Conservation (phyloP, 768 basidiomycete genomes). For the Collybia nuda region DNA sequence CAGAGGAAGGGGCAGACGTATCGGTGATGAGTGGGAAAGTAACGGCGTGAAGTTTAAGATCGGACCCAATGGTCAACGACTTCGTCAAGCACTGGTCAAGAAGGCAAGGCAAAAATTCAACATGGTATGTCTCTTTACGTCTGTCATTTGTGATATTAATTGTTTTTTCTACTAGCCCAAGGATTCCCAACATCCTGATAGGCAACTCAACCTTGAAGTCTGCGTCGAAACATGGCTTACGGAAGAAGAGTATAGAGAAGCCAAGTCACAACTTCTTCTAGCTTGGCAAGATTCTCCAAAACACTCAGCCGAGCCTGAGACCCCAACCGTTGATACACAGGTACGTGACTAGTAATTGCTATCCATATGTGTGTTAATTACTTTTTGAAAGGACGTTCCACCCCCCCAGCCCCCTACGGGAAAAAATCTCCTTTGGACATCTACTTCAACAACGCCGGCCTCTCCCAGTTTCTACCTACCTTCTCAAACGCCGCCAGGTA, state of each 20-base stretch:
- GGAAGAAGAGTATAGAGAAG: constrained; percentile 68
- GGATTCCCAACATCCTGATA: constrained; percentile 79
- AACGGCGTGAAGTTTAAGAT: constrained; percentile 74
- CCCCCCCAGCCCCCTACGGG: constrained; percentile 35
- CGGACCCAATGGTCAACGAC: constrained; percentile 64
- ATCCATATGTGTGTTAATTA: constrained; percentile 5
- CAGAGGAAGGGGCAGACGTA: constrained; percentile 53
- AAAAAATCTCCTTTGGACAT: constrained; percentile 72
- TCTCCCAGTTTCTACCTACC: constrained; percentile 33
- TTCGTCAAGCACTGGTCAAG: constrained; percentile 71
- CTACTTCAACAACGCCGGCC: constrained; percentile 34
- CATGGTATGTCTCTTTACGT: constrained; percentile 56
- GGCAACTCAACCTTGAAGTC: constrained; percentile 63
- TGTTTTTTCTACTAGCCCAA: constrained; percentile 53
- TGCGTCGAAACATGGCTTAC: constrained; percentile 80
- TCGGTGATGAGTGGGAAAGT: constrained; percentile 78
- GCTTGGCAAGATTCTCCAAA: constrained; percentile 69
- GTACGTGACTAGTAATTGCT: constrained; percentile 19
- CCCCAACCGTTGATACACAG: constrained; percentile 36
- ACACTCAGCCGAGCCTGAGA: constrained; percentile 40
- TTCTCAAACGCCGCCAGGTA: constrained; percentile 22
- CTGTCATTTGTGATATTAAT: background rate
- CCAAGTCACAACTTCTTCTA: constrained; percentile 58
- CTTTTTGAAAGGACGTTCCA: constrained; percentile 12
- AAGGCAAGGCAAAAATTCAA: constrained; percentile 66